These are phyloP conservation scores for Strigomonas oncopelti DNA, from an alignment of 208 protist species.

Conservation along the genomic window DNA sequence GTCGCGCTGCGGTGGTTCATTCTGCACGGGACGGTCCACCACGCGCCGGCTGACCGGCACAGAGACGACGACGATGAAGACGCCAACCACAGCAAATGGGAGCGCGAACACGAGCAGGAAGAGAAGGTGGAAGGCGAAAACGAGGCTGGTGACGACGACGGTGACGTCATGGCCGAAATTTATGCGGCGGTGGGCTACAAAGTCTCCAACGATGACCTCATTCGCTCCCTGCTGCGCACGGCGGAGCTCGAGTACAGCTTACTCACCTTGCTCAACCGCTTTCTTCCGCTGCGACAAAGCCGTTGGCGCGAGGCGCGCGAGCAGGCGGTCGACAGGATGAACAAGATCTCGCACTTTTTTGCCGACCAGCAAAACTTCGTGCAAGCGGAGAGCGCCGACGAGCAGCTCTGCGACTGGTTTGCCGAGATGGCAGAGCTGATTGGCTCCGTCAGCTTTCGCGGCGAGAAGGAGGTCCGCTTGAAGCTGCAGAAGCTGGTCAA, in stretches of 20 bases:
- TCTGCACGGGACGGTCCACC: slow-evolving; percentile 58
- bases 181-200: slow-evolving; percentile 30
- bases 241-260: slow-evolving; percentile 94
- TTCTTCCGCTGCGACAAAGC: slow-evolving; percentile 85
- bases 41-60: no score
- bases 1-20: slow-evolving; percentile 94
- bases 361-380: slow-evolving; percentile 80
- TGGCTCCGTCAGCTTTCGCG: slow-evolving; percentile 19
- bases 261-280: slow-evolving; percentile 79
- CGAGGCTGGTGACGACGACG: not conserved
- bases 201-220: slow-evolving; percentile 57
- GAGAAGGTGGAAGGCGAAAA: not conserved
- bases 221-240: slow-evolving; percentile 90
- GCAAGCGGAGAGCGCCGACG: slow-evolving; percentile 63
- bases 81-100: no score
- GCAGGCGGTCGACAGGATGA: slow-evolving; percentile 52
- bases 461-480: slow-evolving; percentile 78
- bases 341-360: slow-evolving; percentile 91
- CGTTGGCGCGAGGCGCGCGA: slow-evolving; percentile 87
- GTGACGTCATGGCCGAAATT: not conserved
- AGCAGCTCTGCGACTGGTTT: slow-evolving; percentile 94
- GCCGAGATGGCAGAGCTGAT: slow-evolving; percentile 80
- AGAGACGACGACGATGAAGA: no score
- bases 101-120: no score
- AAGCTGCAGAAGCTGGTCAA: slow-evolving; percentile 95